Evolutionary conservation across 495 filamentous ascomycete species (phyloP).

Genomic region (Darksidea phi): DNA sequence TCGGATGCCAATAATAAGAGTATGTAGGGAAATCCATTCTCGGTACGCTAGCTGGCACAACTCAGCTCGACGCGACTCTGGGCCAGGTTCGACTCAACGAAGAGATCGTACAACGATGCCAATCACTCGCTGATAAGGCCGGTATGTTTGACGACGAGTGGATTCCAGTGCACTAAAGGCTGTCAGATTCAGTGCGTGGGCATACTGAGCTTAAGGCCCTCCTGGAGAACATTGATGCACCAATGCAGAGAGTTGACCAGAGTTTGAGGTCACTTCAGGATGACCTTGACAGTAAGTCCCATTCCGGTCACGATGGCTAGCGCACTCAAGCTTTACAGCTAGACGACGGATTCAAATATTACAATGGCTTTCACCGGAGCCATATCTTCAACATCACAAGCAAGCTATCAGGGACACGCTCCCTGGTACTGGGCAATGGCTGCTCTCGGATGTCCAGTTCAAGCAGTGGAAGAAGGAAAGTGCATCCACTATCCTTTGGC

Average conservation of each 20-base stretch:
- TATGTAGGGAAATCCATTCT: too few species aligned
- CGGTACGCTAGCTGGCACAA: too few species aligned
- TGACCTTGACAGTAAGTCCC: constrained; percentile 26
- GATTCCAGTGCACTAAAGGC: too few species aligned
- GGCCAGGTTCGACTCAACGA: too few species aligned
- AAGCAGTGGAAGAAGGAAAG: constrained; percentile 38
- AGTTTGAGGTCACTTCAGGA: constrained; percentile 31
- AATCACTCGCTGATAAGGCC: too few species aligned
- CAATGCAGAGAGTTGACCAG: constrained; percentile 25
- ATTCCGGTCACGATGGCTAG: background rate
- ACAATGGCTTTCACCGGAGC: constrained; percentile 28
- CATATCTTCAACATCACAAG: constrained; percentile 34
- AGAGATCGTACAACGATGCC: too few species aligned
- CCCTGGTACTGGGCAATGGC: constrained; percentile 34
- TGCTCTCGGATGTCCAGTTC: constrained; percentile 31
- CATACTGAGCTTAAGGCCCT: constrained; percentile 10
- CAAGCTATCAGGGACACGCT: constrained; percentile 21
- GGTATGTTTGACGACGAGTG: too few species aligned
- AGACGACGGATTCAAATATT: constrained; percentile 19
- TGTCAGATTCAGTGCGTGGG: too few species aligned
- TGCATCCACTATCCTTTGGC: constrained; percentile 39
- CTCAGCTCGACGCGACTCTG: too few species aligned
- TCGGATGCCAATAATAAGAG: too few species aligned
- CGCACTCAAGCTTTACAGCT: constrained; percentile 1
- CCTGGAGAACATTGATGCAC: constrained; percentile 19